Evolutionary conservation across 768 basidiomycete genomes (phyloP).

Genomic region (Mycena vitilis): DNA sequence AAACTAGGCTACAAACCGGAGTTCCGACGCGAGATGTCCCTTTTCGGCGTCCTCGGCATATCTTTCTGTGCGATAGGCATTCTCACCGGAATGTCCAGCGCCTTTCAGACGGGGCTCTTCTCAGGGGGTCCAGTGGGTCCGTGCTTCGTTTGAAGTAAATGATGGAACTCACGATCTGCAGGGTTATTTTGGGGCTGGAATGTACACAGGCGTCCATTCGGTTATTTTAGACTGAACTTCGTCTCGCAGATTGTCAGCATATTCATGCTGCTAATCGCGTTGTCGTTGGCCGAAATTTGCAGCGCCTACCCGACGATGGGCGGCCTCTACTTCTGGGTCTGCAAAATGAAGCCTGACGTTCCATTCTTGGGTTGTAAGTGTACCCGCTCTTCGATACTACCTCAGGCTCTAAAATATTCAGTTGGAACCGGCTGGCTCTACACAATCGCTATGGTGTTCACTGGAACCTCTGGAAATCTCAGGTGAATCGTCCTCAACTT

Average conservation of each 20-base stretch:
- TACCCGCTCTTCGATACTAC: too few relatives aligned
- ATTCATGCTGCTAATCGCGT: constrained; percentile 68
- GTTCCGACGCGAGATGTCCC: constrained; percentile 69
- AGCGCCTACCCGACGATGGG: constrained; percentile 71
- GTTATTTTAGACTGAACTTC: background rate
- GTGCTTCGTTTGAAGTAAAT: background rate
- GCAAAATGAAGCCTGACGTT: constrained; percentile 66
- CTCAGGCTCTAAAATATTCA: constrained; percentile 22
- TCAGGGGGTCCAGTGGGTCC: constrained; percentile 66
- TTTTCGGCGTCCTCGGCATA: constrained; percentile 69
- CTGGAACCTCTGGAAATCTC: constrained; percentile 68
- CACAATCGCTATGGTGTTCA: constrained; percentile 70
- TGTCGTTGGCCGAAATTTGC: constrained; percentile 69
- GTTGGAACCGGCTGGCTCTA: constrained; percentile 69
- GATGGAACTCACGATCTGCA: constrained; percentile 20
- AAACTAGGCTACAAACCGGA: constrained; percentile 67
- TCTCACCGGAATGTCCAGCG: constrained; percentile 69
- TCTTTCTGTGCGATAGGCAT: constrained; percentile 73
- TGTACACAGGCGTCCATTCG: constrained; percentile 45
- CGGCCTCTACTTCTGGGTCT: constrained; percentile 73
- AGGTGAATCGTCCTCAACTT: constrained; percentile 46
- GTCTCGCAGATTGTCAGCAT: constrained; percentile 59
- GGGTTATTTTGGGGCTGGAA: constrained; percentile 74
- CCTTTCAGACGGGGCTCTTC: constrained; percentile 69
- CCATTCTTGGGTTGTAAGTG: constrained; percentile 64